Evolutionary conservation across 1,139 yeast species (phyloP).

Genomic region (Meyerozyma smithsonii): DNA sequence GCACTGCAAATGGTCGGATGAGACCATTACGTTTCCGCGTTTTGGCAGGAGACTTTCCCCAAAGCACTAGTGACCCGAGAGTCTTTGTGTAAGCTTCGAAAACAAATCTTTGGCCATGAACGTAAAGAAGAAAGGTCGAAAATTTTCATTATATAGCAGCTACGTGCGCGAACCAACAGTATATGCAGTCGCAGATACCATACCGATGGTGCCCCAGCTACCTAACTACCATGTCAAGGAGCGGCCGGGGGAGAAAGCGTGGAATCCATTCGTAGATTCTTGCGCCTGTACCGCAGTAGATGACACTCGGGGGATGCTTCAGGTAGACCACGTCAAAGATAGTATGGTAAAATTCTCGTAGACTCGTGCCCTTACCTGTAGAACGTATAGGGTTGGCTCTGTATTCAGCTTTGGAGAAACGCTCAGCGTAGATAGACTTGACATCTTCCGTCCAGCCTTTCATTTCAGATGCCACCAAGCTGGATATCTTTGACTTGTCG

Average conservation of each 20-base stretch:
- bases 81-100: slow-evolving; percentile 71
- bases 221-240: slow-evolving; percentile 23
- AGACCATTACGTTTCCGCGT: slow-evolving; percentile 58
- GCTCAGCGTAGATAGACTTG: slow-evolving; percentile 30
- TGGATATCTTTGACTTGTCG: slow-evolving; percentile 24
- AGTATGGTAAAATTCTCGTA: slow-evolving; percentile 48
- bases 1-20: slow-evolving; percentile 26
- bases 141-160: slow-evolving; percentile 15
- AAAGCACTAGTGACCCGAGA: slow-evolving; percentile 44
- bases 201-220: background rate
- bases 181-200: background rate
- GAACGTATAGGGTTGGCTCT: slow-evolving; percentile 31
- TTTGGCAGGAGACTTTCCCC: slow-evolving; percentile 96
- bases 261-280: slow-evolving; percentile 36
- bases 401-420: slow-evolving; percentile 31
- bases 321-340: slow-evolving; percentile 50
- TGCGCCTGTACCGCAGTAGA: slow-evolving; percentile 50
- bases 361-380: slow-evolving; percentile 31
- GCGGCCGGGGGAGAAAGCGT: slow-evolving; percentile 28
- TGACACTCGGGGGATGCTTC: slow-evolving; percentile 25
- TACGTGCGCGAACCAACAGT: background rate
- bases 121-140: slow-evolving; percentile 30
- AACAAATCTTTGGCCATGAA: slow-evolving; percentile 76
- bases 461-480: slow-evolving; percentile 33
- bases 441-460: slow-evolving; percentile 40